Conservation (phyloP, 495 filamentous ascomycete species). For the Xylaria grammica region DNA sequence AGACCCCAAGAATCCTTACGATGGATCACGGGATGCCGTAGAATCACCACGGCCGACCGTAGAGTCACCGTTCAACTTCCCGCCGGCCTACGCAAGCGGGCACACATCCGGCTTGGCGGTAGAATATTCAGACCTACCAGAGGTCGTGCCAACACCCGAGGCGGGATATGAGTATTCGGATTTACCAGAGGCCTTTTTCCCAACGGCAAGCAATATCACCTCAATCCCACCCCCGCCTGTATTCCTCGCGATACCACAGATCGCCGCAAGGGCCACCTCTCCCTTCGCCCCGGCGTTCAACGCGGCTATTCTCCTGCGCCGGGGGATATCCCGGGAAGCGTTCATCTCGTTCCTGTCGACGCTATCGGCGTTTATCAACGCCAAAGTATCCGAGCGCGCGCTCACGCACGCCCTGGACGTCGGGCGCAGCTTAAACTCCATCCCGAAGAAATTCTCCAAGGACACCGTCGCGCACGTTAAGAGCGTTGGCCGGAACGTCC, state of each 20-base stretch:
- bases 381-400: constrained; percentile 31
- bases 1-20: constrained; percentile 9
- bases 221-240: neutral
- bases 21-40: neutral
- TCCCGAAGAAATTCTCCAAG: constrained; percentile 28
- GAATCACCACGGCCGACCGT: constrained; percentile 18
- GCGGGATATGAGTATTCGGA: neutral
- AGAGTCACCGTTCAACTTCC: constrained; percentile 34
- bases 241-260: constrained; percentile 34
- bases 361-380: constrained; percentile 33
- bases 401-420: constrained; percentile 31
- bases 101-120: neutral
- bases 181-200: neutral
- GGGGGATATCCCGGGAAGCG: constrained; percentile 27
- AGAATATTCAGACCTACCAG: neutral
- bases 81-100: constrained; percentile 15
- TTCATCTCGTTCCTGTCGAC: constrained; percentile 35
- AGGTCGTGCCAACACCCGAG: neutral
- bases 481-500: constrained; percentile 20
- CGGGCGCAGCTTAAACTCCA: constrained; percentile 23
- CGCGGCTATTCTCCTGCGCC: constrained; percentile 22
- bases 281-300: constrained; percentile 32
- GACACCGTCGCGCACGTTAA: constrained; percentile 26
- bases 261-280: constrained; percentile 20
- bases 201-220: neutral